Conservation (phyloP, 2,329 filamentous ascomycete species). For the Clonostachys rosea region DNA sequence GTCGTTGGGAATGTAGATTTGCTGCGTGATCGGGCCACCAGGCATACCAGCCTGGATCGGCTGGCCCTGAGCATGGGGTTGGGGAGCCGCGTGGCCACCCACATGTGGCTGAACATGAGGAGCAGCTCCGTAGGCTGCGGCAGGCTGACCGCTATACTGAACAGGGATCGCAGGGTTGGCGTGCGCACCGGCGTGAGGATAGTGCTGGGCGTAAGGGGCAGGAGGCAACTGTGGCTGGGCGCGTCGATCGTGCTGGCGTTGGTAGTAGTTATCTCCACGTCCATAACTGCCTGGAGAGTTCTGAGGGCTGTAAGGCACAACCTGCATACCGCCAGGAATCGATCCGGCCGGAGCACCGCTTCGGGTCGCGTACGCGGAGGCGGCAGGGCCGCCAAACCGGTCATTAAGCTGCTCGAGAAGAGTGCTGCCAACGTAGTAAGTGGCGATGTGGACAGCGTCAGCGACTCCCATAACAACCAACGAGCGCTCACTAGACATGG, state of each 20-base stretch:
- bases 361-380: constrained; percentile 95
- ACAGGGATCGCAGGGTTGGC: constrained; percentile 61
- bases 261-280: constrained; percentile 76
- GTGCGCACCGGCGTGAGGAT: constrained; percentile 55
- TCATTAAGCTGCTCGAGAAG: constrained; percentile 96
- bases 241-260: constrained; percentile 66
- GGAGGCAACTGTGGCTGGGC: constrained; percentile 34
- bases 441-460: constrained; percentile 97
- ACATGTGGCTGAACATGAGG: constrained; percentile 72
- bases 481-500: constrained; percentile 94
- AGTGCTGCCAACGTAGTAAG: constrained; percentile 98
- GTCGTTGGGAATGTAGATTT: constrained; percentile 98
- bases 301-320: constrained; percentile 95
- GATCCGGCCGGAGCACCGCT: constrained; percentile 90
- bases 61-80: constrained; percentile 60
- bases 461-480: constrained; percentile 96
- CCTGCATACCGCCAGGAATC: constrained; percentile 96
- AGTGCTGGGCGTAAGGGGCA: constrained; percentile 70
- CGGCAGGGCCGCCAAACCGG: constrained; percentile 89
- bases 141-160: constrained; percentile 74
- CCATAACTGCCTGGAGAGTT: constrained; percentile 90
- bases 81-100: constrained; percentile 51
- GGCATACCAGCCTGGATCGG: constrained; percentile 64
- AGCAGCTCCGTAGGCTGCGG: constrained; percentile 68
- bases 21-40: constrained; percentile 76